Base-by-base conservation (phyloP, 768 basidiomycete genomes). In the Rhodotorula diobovata region DNA sequence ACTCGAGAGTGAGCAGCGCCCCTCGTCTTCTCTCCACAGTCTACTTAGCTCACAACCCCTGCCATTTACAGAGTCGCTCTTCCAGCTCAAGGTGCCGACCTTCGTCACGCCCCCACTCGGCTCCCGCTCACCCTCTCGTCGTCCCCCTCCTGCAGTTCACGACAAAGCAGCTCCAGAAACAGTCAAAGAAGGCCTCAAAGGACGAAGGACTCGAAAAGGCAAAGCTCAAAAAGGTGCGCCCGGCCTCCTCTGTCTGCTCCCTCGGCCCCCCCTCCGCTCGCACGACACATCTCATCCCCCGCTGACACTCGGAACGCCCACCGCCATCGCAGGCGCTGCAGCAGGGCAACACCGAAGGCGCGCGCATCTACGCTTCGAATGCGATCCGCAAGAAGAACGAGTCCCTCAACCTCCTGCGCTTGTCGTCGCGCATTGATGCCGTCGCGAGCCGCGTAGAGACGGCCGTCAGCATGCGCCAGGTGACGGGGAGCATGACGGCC, bases 331-430 rank as follows among this genome's bases (percentile, higher is more conserved):
- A 99, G 95, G 96, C 96, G 12, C 84, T 99, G 30, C 89, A 91
- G 79, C 93, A 98, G 81, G 93, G 93, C 59, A 98, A 99, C 82
- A 91, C 86, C 66, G 96, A 99, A 64, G 93, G 95, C 58, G 96
- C 96, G 32, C 86, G 91, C 72, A 98, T 99, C 84, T 98, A 98
- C 81, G 96, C 96, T 46, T 89, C 93, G 37, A 99, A 98, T 76
- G 92, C 95, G 61, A 99, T 99, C 79, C 86, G 96, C 60, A 99
- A 99, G 87, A 98, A 98, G 86, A 90, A 87, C 71, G 96, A 99
- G 79, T 83, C 89, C 0, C 82, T 99, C 77, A 98, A 97, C 81
- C 84, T 99, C 14, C 86, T 99, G 14, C 85, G 95, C 57, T 82
- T 99, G 60, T 87, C 89, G 1, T 93, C 57, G 12, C 56, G 76